phyloP scores from a whole-genome alignment of 176 grass and related monocot species.

The Luzula sylvatica region DNA sequence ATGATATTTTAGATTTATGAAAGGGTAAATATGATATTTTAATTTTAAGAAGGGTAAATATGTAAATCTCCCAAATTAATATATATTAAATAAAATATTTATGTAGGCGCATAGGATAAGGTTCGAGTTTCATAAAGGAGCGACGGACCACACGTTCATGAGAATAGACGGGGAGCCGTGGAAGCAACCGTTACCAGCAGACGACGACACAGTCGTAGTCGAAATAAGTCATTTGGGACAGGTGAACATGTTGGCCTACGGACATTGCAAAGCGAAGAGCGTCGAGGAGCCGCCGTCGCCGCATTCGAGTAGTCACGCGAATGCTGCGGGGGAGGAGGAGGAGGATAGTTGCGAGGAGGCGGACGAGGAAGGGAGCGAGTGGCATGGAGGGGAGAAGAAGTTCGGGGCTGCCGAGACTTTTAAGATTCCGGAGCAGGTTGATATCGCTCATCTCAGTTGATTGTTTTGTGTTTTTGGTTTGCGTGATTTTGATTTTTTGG shows the following conservation, averaged over 20 bases:
- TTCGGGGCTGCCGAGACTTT: constrained; percentile 63
- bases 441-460: constrained; percentile 47
- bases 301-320: constrained; percentile 15
- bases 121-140: constrained; percentile 67
- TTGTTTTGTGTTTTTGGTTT: neutral
- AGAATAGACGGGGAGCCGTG: constrained; percentile 85
- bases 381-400: constrained; percentile 59
- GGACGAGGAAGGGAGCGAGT: constrained; percentile 27
- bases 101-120: constrained; percentile 53
- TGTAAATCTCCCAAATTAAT: too few relatives aligned
- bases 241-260: constrained; percentile 61
- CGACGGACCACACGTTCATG: constrained; percentile 58
- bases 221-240: constrained; percentile 72
- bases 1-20: too few relatives aligned
- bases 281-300: constrained; percentile 20
- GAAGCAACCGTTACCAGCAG: constrained; percentile 72
- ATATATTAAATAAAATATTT: too few relatives aligned
- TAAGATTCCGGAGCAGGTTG: constrained; percentile 56
- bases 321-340: constrained; percentile 20
- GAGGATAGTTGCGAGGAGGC: constrained; percentile 19
- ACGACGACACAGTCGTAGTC: constrained; percentile 51
- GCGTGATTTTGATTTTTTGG: neutral
- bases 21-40: too few relatives aligned
- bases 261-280: constrained; percentile 53
- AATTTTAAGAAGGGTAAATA: too few relatives aligned